Evolutionary conservation across 768 basidiomycete species (phyloP).

Genomic region (Paxillus rubicundulus): DNA sequence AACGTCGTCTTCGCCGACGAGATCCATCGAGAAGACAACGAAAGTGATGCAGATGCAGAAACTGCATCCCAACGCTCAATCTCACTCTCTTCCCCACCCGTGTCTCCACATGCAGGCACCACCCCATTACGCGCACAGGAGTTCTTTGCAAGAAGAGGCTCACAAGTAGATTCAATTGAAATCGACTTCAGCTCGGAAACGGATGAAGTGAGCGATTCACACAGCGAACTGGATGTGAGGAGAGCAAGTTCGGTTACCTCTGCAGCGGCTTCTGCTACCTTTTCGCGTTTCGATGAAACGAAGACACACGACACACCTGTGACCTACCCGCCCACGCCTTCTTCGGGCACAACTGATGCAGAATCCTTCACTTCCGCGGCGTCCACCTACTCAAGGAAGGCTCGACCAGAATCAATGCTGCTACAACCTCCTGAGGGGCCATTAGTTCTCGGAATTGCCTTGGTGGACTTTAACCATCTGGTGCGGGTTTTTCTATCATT

Average conservation of each 20-base stretch:
- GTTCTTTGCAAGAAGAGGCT: conserved; percentile 40
- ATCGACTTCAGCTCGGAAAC: conserved; percentile 54
- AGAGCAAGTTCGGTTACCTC: conserved; percentile 53
- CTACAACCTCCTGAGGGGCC: conserved; percentile 54
- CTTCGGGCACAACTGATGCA: conserved; percentile 44
- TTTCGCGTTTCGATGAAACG: conserved; percentile 34
- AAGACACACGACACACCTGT: conserved; percentile 35
- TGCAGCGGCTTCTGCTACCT: conserved; percentile 44
- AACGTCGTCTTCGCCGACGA: conserved; percentile 3
- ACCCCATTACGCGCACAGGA: conserved; percentile 24
- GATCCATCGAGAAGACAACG: conserved; percentile 24
- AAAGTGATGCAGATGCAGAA: conserved; percentile 62
- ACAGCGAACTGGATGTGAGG: conserved; percentile 29
- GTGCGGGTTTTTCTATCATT: conserved; percentile 44
- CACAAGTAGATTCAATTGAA: conserved; percentile 46
- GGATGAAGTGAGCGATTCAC: conserved; percentile 53
- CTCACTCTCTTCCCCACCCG: conserved; percentile 63
- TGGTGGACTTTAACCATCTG: conserved; percentile 95
- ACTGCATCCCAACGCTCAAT: conserved; percentile 80
- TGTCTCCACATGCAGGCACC: conserved; percentile 43
- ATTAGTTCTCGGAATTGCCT: conserved; percentile 78
- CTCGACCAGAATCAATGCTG: conserved; percentile 76
- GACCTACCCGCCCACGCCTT: conserved; percentile 61
- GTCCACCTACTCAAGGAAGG: conserved; percentile 57
- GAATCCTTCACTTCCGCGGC: conserved; percentile 62